Base-by-base conservation (phyloP, 306 rosid genomes). In the Echinosophora koreensis region DNA sequence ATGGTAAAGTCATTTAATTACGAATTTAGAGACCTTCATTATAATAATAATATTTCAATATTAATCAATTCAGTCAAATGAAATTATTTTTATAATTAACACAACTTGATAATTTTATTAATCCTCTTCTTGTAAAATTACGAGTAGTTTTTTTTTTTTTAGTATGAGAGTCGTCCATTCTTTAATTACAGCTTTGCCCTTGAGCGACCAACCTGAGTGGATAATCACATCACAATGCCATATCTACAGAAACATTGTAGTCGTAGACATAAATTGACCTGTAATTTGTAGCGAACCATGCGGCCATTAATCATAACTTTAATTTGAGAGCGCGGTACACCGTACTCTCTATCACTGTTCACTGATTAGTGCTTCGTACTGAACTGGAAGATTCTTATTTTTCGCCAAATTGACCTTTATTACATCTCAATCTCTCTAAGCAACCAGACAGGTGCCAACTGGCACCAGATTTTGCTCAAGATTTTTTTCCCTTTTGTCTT, bases 391-490 rank as follows among this genome's bases (percentile, higher is more conserved):
- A 41, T 22, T 73, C 15, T 71, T n/a, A 42, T 57, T 46, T 57
- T 15, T 73, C 5, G 12, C 59, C 59, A 30, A 42, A 30, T 44
- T 44, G 68, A 30, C 14, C 13, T 14, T 44, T 44, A 9, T 41
- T 2, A 41, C 42, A 38, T 37, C 41, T 37, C 41, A 37, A 35
- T 3, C 52, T 60, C 73, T 44, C n/a, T 55, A 64, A 75, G 79
- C 76, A 84, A 75, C 82, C 84, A 68, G 89, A 68, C 85, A 60
- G 71, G 32, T 71, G 87, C 87, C 90, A 84, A 68, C 90, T 83
- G 86, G 85, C 86, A 47, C 34, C 54, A 50, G 81, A 76, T 64
- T 69, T 84, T 81, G 64, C 64, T 46, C 15, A 67, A 18, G 51
- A 41, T 41, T 42, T 46, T 46, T n/a, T 39, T 18, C 8, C 8